phyloP scores from a whole-genome alignment of 2,329 filamentous ascomycete species.

The Exserohilum turcica region DNA sequence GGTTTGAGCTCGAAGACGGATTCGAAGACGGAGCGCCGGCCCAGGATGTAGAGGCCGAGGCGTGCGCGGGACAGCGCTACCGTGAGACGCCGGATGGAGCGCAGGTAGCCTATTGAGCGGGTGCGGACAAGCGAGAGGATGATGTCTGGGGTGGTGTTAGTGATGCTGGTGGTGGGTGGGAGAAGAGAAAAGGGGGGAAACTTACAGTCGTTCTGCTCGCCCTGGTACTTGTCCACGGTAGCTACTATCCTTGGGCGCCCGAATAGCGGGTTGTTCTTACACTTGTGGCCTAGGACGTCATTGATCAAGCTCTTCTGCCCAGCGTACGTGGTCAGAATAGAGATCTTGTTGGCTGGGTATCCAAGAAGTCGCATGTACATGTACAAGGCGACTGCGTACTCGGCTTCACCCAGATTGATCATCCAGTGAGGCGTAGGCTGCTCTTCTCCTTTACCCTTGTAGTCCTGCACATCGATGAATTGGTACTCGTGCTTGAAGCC shows the following conservation, averaged over 20 bases:
- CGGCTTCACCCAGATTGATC: conserved; percentile 94
- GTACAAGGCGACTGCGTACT: conserved; percentile 93
- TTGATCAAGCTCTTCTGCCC: conserved; percentile 86
- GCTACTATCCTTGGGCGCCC: conserved; percentile 87
- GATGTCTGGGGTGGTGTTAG: conserved; percentile 65
- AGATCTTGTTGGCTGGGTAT: conserved; percentile 83
- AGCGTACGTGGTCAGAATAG: conserved; percentile 90
- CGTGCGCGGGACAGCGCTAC: conserved; percentile 92
- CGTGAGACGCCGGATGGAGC: conserved; percentile 90
- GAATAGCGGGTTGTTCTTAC: conserved; percentile 81
- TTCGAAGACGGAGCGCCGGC: conserved; percentile 86
- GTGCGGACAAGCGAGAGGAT: conserved; percentile 93
- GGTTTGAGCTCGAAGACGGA: conserved; percentile 84
- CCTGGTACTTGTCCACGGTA: conserved; percentile 98
- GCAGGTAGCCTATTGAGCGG: conserved; percentile 84
- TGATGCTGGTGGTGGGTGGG: not conserved
- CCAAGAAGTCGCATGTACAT: conserved; percentile 97
- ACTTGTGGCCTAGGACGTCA: conserved; percentile 84
- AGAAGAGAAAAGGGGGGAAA: conserved; percentile 30
- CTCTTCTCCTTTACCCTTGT: conserved; percentile 85
- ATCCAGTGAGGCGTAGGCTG: conserved; percentile 94
- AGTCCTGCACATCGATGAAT: conserved; percentile 93
- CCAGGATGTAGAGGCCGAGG: conserved; percentile 89
- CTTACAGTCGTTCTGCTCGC: conserved; percentile 98
- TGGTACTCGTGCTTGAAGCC: conserved; percentile 95